Evolutionary conservation across 768 basidiomycete species (phyloP).

Genomic region (Tricholoma flavovirens): DNA sequence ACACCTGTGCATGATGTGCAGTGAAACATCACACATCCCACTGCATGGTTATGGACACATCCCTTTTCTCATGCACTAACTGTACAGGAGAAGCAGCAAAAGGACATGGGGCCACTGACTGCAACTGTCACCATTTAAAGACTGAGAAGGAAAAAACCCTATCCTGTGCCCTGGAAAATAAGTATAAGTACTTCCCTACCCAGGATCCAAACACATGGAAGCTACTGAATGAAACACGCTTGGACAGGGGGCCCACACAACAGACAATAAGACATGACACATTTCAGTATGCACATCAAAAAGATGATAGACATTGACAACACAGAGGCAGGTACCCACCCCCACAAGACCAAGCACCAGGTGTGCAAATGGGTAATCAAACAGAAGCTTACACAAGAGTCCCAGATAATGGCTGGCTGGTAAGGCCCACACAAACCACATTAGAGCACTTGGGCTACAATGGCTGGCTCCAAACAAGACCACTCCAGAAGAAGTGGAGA

Average conservation of each 20-base stretch:
- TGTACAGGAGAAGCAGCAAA: constrained; percentile 12
- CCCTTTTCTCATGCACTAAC: constrained; percentile 15
- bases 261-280: neutral
- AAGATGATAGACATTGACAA: neutral
- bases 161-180: constrained; percentile 8
- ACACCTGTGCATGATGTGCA: no score
- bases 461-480: neutral
- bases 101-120: constrained; percentile 24
- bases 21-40: constrained; percentile 13
- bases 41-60: constrained; percentile 10
- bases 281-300: neutral
- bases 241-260: neutral
- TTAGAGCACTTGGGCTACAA: neutral
- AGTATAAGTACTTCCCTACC: constrained; percentile 13
- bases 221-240: neutral
- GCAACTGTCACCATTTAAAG: constrained; percentile 12
- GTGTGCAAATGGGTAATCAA: neutral
- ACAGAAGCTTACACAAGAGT: neutral
- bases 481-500: neutral
- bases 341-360: neutral
- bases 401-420: neutral
- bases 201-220: constrained; percentile 9
- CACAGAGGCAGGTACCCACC: neutral
- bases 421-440: neutral
- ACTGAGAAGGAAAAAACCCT: constrained; percentile 5